Conservation (phyloP, 2,329 filamentous ascomycete species). For the Alternaria triticina region DNA sequence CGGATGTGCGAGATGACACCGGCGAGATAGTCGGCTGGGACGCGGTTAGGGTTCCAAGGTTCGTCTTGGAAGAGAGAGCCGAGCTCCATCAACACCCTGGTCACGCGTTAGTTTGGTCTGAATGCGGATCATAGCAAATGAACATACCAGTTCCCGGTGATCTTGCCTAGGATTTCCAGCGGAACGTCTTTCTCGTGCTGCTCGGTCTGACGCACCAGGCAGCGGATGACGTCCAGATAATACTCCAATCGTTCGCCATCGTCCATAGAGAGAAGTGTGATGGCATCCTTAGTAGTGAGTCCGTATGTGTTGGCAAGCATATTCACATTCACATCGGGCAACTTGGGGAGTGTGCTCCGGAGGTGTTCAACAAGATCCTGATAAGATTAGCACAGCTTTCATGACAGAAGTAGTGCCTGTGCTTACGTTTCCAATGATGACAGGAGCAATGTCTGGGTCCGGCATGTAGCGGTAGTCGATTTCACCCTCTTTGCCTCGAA, state of each 20-base stretch:
- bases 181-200: constrained; percentile 31
- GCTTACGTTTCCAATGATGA: constrained; percentile 69
- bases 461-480: constrained; percentile 99
- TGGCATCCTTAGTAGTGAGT: constrained; percentile 80
- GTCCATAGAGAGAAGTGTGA: constrained; percentile 78
- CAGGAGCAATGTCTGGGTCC: constrained; percentile 84
- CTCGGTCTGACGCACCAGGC: constrained; percentile 18
- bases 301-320: constrained; percentile 68
- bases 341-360: constrained; percentile 66
- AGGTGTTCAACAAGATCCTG: constrained; percentile 71
- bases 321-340: constrained; percentile 74
- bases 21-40: constrained; percentile 51
- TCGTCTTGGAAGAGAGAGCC: constrained; percentile 55
- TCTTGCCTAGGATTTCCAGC: constrained; percentile 49
- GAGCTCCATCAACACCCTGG: constrained; percentile 59
- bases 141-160: constrained; percentile 63
- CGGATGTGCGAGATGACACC: constrained; percentile 52
- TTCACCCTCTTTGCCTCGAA: constrained; percentile 94
- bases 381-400: constrained; percentile 8
- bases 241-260: constrained; percentile 82
- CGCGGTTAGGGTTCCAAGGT: constrained; percentile 50
- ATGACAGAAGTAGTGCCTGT: background rate
- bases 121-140: background rate
- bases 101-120: constrained; percentile 2
- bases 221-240: constrained; percentile 70